Evolutionary conservation across 148 eudicot genomes (phyloP).

Genomic region (Cornus suecica): DNA sequence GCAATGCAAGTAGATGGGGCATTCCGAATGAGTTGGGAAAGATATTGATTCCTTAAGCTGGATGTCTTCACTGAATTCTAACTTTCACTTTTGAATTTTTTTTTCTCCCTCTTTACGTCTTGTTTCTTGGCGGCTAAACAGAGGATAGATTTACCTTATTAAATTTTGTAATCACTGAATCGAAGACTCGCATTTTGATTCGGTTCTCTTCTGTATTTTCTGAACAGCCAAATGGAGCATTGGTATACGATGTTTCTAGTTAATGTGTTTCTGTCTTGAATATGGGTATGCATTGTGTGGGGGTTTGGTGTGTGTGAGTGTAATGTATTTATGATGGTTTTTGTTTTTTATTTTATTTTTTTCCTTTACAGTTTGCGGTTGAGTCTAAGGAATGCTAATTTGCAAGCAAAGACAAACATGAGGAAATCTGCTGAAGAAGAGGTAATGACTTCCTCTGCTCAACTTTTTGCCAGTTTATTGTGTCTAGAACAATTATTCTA

Average conservation of each 20-base stretch:
- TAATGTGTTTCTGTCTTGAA: too few relatives aligned
- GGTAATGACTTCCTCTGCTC: conserved; percentile 37
- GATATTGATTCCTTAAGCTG: too few relatives aligned
- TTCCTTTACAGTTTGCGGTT: conserved; percentile 53
- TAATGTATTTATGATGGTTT: neutral
- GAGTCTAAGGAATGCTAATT: conserved; percentile 71
- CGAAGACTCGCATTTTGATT: neutral
- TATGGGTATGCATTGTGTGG: too few relatives aligned
- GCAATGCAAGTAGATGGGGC: neutral
- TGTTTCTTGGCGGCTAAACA: neutral
- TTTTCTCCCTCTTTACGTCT: too few relatives aligned
- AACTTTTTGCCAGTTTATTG: neutral
- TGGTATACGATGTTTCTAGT: neutral
- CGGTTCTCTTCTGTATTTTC: neutral
- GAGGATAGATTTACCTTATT: neutral
- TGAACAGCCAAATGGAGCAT: neutral
- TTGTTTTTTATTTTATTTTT: neutral
- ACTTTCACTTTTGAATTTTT: too few relatives aligned
- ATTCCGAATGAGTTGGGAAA: too few relatives aligned
- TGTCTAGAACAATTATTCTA: neutral
- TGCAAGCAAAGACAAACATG: conserved; percentile 83
- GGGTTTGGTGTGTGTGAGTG: too few relatives aligned
- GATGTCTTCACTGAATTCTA: too few relatives aligned
- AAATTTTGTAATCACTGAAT: neutral
- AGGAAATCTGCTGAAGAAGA: conserved; percentile 75